Conservation (phyloP, 2,329 filamentous ascomycete species). For the Hymenoscyphus linearis region DNA sequence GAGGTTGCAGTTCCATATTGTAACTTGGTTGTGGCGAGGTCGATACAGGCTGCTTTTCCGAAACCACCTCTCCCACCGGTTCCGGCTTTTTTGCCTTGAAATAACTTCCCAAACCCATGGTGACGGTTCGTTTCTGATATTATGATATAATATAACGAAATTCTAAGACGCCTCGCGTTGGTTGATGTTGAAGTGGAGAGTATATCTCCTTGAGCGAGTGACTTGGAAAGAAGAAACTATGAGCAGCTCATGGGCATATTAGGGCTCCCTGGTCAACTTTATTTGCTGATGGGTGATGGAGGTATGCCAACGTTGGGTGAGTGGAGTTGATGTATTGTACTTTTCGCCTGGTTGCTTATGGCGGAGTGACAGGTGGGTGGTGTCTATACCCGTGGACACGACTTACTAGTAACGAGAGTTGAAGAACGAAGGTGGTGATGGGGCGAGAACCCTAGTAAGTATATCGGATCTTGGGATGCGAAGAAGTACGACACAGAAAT, state of each 20-base stretch:
- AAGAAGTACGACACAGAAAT: neutral
- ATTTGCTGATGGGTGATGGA: slow-evolving; percentile 11
- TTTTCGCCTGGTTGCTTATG: neutral
- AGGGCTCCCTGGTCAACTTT: slow-evolving; percentile 10
- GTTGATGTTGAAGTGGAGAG: neutral
- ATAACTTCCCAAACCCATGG: slow-evolving; percentile 58
- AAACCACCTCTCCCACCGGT: slow-evolving; percentile 17
- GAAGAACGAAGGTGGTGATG: slow-evolving; percentile 6
- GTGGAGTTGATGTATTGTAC: slow-evolving; percentile 6
- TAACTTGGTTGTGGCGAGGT: slow-evolving; percentile 30
- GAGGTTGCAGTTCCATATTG: slow-evolving; percentile 46
- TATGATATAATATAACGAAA: slow-evolving; percentile 6
- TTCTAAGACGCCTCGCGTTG: slow-evolving; percentile 18
- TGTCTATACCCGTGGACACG: neutral
- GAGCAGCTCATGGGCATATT: slow-evolving; percentile 18
- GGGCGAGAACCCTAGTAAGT: slow-evolving; percentile 4
- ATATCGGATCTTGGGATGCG: slow-evolving; percentile 4
- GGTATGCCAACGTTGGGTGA: neutral
- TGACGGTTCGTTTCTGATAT: slow-evolving; percentile 23
- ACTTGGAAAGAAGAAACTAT: slow-evolving; percentile 20
- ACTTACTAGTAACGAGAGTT: neutral
- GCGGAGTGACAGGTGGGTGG: neutral
- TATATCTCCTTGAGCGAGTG: slow-evolving; percentile 25
- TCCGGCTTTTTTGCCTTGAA: slow-evolving; percentile 51
- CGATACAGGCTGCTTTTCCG: slow-evolving; percentile 23